These are phyloP conservation scores for Heterococcus sp. DNA, from an alignment of 108 stramenopile genomes.

Conservation along the genomic window DNA sequence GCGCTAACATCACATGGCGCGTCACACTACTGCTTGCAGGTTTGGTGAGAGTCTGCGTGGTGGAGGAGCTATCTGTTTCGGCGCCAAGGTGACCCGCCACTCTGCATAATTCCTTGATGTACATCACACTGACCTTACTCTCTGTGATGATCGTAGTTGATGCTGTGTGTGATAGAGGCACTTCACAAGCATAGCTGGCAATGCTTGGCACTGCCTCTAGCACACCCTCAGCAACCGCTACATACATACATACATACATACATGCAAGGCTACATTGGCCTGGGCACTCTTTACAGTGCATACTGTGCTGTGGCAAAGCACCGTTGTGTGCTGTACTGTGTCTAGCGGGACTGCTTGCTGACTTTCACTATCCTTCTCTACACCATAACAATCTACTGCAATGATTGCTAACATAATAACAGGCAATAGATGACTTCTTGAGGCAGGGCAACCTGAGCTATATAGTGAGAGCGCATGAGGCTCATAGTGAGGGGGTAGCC, in stretches of 20 bases:
- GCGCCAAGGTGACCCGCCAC: constrained; percentile 39
- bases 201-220: too few relatives aligned
- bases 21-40: too few relatives aligned
- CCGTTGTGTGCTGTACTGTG: not conserved
- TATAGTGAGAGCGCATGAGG: constrained; percentile 97
- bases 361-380: too few relatives aligned
- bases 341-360: not conserved
- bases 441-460: constrained; percentile 86
- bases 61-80: constrained; percentile 97
- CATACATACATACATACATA: not conserved
- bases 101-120: not conserved
- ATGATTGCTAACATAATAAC: constrained; percentile 40
- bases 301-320: too few relatives aligned
- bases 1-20: too few relatives aligned
- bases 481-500: constrained; percentile 93
- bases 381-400: not conserved
- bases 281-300: too few relatives aligned
- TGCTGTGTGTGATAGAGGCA: too few relatives aligned
- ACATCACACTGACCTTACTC: not conserved
- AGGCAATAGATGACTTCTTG: constrained; percentile 92
- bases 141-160: too few relatives aligned
- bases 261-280: too few relatives aligned
- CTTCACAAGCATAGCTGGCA: too few relatives aligned
- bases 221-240: not conserved
- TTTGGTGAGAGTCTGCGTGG: constrained; percentile 80